These are phyloP conservation scores for Croton setiger DNA, from an alignment of 441 rosid species.

Conservation along the genomic window DNA sequence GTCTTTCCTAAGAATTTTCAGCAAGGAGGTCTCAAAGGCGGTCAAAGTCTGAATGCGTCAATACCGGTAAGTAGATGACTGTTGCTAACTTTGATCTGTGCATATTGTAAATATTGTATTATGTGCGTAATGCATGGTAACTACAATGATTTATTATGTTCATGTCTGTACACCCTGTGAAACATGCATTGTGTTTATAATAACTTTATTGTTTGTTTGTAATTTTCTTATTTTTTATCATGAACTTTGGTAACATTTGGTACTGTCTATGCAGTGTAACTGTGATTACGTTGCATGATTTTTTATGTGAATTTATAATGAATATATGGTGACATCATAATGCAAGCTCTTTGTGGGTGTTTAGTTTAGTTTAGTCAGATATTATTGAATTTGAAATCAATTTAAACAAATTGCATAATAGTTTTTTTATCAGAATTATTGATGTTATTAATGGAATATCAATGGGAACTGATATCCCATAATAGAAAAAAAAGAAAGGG, in stretches of 20 bases:
- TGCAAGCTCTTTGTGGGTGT: neutral
- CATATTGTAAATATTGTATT: neutral
- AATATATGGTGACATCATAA: neutral
- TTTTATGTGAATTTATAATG: neutral
- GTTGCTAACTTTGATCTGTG: slow-evolving; percentile 6
- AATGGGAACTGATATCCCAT: neutral
- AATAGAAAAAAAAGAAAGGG: neutral
- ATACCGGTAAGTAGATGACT: slow-evolving; percentile 47
- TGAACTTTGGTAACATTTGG: no score
- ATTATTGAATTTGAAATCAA: neutral
- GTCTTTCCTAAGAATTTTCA: slow-evolving; percentile 74
- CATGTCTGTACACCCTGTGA: neutral
- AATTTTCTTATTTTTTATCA: no score
- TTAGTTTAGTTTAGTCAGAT: neutral
- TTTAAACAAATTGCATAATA: neutral
- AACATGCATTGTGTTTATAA: neutral
- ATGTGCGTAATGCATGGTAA: neutral
- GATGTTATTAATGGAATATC: neutral
- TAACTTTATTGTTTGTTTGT: neutral
- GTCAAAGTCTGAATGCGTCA: slow-evolving; percentile 37
- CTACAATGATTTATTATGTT: neutral
- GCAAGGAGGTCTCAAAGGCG: slow-evolving; percentile 53
- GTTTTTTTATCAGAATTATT: neutral
- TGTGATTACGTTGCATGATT: no score
- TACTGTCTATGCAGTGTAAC: no score